Evolutionary conservation across 352 stramenopile species (phyloP).

Genomic region (Phytophthora quininea): DNA sequence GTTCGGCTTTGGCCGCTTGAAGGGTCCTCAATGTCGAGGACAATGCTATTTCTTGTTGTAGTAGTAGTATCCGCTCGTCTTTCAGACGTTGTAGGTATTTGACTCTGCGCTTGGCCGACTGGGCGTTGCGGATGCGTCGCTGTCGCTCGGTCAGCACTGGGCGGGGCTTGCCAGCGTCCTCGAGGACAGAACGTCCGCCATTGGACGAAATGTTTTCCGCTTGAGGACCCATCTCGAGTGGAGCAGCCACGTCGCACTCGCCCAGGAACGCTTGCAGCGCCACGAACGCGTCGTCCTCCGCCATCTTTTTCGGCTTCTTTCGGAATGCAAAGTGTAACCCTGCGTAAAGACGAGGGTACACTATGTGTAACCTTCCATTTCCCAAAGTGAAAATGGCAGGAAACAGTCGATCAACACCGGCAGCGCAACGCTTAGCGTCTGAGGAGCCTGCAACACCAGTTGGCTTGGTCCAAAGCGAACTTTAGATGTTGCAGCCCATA

Average conservation of each 20-base stretch:
- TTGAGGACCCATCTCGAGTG: neutral
- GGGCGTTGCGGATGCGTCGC: constrained; percentile 32
- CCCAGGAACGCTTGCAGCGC: neutral
- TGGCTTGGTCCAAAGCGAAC: too few relatives aligned
- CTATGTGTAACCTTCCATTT: neutral
- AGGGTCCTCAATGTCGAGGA: constrained; percentile 4
- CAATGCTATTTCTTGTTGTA: constrained; percentile 8
- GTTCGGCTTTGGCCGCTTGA: neutral
- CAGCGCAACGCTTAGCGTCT: too few relatives aligned
- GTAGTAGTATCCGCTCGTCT: constrained; percentile 26
- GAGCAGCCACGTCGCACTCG: neutral
- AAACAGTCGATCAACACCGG: too few relatives aligned
- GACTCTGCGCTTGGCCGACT: constrained; percentile 30
- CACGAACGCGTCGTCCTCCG: neutral
- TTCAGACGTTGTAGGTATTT: constrained; percentile 34
- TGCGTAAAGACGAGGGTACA: neutral
- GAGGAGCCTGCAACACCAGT: too few relatives aligned
- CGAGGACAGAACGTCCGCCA: neutral
- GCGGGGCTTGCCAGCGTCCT: neutral
- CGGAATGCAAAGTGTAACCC: neutral
- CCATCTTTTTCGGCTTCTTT: neutral
- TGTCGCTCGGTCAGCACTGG: constrained; percentile 14
- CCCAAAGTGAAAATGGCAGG: too few relatives aligned
- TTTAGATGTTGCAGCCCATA: too few relatives aligned
- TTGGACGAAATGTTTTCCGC: neutral